Conservation (phyloP, 176 grass and related monocot species). For the Musa troglodytarum region DNA sequence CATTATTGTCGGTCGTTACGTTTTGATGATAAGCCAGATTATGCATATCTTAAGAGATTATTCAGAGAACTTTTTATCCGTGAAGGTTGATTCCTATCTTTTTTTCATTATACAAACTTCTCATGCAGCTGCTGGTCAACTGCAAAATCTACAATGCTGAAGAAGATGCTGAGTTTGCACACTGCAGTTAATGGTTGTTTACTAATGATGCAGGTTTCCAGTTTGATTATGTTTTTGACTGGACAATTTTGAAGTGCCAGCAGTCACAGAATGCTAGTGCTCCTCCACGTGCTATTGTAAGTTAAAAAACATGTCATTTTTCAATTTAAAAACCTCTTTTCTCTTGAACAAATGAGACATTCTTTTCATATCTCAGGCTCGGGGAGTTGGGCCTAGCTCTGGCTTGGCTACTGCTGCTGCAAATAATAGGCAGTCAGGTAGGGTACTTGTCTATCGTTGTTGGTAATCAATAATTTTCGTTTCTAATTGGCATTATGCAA, state of each 20-base stretch:
- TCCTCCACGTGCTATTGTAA: neutral
- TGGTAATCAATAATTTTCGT: neutral
- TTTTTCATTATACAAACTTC: neutral
- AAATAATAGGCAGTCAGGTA: conserved; percentile 82
- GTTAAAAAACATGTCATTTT: neutral
- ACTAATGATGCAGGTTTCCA: neutral
- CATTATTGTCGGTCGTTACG: neutral
- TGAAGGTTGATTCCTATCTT: neutral
- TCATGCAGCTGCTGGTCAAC: neutral
- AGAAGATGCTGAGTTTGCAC: neutral
- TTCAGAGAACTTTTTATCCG: neutral
- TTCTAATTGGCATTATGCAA: neutral
- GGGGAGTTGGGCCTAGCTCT: conserved; percentile 59
- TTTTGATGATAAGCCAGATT: conserved; percentile 10
- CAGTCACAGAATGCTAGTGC: neutral
- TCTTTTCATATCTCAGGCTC: conserved; percentile 41
- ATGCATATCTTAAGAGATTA: conserved; percentile 4
- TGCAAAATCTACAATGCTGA: neutral
- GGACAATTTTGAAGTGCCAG: conserved; percentile 2
- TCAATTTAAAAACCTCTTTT: neutral
- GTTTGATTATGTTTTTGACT: conserved; percentile 10
- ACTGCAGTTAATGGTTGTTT: neutral
- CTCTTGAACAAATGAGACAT: neutral
- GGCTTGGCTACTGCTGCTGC: conserved; percentile 45
- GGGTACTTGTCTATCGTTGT: conserved; percentile 4